Percentiles rank a stretch among this genome's conserved stretches.
These are phyloP conservation scores for Aureobasidium subglaciale DNA, from an alignment of 2,329 filamentous ascomycete genomes.

Conservation along the genomic window DNA sequence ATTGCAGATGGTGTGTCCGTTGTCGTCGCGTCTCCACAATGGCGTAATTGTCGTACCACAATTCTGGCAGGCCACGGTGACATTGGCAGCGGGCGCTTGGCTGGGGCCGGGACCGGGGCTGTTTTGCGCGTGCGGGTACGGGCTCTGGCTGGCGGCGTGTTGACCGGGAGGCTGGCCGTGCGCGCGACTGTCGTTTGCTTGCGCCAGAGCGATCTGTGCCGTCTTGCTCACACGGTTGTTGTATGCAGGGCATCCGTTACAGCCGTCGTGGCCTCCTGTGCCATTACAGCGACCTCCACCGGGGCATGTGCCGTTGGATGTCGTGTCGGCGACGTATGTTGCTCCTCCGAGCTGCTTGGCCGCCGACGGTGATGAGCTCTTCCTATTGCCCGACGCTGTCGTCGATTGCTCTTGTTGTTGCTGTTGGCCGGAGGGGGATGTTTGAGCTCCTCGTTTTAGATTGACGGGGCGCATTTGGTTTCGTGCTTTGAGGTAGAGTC, in stretches of 20 bases:
- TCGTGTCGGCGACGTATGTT: slow-evolving; percentile 72
- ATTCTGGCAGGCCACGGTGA: slow-evolving; percentile 91
- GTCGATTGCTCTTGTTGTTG: not conserved
- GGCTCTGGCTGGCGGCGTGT: slow-evolving; percentile 11
- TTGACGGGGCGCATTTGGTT: slow-evolving; percentile 88
- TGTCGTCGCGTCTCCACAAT: slow-evolving; percentile 88
- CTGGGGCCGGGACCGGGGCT: slow-evolving; percentile 9
- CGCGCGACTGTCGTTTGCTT: slow-evolving; percentile 20
- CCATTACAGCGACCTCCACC: slow-evolving; percentile 94
- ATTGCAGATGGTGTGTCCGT: slow-evolving; percentile 95
- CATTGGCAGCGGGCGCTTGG: slow-evolving; percentile 40
- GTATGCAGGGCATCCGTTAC: slow-evolving; percentile 91
- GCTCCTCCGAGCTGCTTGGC: slow-evolving; percentile 34
- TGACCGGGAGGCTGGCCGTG: not conserved
- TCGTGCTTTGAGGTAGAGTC: slow-evolving; percentile 86
- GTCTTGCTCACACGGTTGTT: slow-evolving; percentile 94
- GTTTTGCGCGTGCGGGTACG: slow-evolving; percentile 17
- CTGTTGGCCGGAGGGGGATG: slow-evolving; percentile 31
- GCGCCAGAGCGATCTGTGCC: slow-evolving; percentile 59
- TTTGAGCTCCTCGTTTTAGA: slow-evolving; percentile 64
- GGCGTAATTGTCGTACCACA: slow-evolving; percentile 95
- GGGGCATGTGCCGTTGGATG: slow-evolving; percentile 78
- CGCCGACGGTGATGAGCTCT: slow-evolving; percentile 4
- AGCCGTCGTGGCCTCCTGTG: slow-evolving; percentile 89
- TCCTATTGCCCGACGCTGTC: slow-evolving; percentile 1